Evolutionary conservation across 208 protist species (phyloP).

Genomic region (Leishmania amazonensis): DNA sequence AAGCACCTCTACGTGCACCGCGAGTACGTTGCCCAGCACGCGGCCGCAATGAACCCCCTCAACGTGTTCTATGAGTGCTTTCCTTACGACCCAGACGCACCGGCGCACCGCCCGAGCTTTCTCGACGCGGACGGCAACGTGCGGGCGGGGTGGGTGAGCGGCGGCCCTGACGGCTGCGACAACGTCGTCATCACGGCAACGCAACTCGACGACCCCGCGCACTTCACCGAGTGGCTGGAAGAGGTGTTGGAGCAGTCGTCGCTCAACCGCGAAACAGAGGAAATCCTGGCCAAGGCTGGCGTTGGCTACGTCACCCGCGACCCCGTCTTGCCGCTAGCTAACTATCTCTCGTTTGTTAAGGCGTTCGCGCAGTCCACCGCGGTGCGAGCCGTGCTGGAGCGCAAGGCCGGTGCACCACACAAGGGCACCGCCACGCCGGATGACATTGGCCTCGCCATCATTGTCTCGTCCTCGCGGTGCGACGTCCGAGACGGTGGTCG

Average conservation of each 20-base stretch:
- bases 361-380: conserved; percentile 55
- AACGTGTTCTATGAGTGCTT: conserved; percentile 82
- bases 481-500: conserved; percentile 78
- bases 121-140: conserved; percentile 2
- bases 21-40: conserved; percentile 66
- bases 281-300: conserved; percentile 48
- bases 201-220: conserved; percentile 39
- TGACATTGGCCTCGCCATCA: conserved; percentile 61
- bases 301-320: conserved; percentile 77
- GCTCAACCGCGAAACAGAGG: conserved; percentile 54
- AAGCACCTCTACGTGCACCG: conserved; percentile 52
- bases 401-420: conserved; percentile 7
- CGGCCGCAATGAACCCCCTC: conserved; percentile 58
- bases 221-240: conserved; percentile 75
- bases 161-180: conserved; percentile 51
- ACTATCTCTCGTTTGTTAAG: conserved; percentile 80
- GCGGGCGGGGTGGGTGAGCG: conserved; percentile 63
- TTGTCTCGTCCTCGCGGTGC: conserved; percentile 61
- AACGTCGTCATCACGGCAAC: conserved; percentile 52
- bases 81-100: conserved; percentile 44
- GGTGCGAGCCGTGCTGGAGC: conserved; percentile 54
- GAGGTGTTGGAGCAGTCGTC: conserved; percentile 82
- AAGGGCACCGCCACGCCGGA: conserved; percentile 23
- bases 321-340: conserved; percentile 63
- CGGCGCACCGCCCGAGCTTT: conserved; percentile 3